These are phyloP conservation scores for Coemansia sp. DNA, from an alignment of 192 early-diverging fungal genomes.

Conservation along the genomic window DNA sequence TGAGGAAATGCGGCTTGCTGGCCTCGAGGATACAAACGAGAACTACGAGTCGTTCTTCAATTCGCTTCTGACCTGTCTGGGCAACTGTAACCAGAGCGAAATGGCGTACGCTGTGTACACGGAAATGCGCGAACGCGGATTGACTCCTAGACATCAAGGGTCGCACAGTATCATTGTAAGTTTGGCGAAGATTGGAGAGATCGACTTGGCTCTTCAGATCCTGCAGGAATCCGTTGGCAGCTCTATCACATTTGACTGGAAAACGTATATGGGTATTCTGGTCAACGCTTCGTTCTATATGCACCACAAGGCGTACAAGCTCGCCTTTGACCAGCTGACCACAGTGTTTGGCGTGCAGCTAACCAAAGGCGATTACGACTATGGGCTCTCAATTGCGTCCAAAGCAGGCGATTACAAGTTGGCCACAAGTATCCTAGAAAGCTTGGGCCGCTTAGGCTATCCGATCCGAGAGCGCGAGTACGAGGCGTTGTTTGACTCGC, in stretches of 20 bases:
- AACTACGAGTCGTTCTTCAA: conserved; percentile 20
- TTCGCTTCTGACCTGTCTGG: conserved; percentile 19
- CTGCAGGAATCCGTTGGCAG: conserved; percentile 7
- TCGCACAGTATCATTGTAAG: conserved; percentile 4
- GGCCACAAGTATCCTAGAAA: conserved; percentile 16
- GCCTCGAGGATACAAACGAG: conserved; percentile 8
- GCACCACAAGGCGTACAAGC: conserved; percentile 26
- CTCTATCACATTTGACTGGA: conserved; percentile 9
- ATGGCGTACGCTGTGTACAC: conserved; percentile 26
- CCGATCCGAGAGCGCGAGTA: conserved; percentile 61
- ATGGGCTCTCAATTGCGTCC: conserved; percentile 35
- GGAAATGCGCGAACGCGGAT: conserved; percentile 18
- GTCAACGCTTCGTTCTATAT: conserved; percentile 10
- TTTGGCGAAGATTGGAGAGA: conserved; percentile 30
- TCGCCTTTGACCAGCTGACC: conserved; percentile 23
- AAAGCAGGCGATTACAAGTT: conserved; percentile 22
- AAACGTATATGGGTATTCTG: conserved; percentile 18
- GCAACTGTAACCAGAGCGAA: conserved; percentile 15
- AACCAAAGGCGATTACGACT: conserved; percentile 30
- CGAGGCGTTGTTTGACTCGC: conserved; percentile 63
- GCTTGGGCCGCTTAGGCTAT: conserved; percentile 24
- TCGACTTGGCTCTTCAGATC: conserved; percentile 18
- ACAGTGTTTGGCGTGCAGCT: conserved; percentile 22
- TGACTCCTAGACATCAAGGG: background rate
- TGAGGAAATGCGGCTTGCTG: conserved; percentile 35